Percentiles rank a stretch among this genome's conserved stretches.
Conservation (phyloP, 2,329 filamentous ascomycete species). For the Botrytis fabae region DNA sequence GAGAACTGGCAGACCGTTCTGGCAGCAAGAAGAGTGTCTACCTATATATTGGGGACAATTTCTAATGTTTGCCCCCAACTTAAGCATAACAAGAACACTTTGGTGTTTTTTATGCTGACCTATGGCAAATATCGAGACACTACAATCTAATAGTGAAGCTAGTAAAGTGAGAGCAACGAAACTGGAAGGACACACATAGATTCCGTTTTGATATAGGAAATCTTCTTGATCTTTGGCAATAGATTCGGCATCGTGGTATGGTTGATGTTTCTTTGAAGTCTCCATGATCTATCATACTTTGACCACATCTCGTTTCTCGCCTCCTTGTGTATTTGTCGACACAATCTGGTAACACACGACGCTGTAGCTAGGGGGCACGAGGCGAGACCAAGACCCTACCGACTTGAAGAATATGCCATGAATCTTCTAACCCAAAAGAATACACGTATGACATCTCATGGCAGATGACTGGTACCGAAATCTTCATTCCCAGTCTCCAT, state of each 20-base stretch:
- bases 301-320: not conserved
- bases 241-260: not conserved
- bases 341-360: not conserved
- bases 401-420: slow-evolving; percentile 13
- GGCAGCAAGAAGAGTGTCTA: not conserved
- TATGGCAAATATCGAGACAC: not conserved
- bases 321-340: not conserved
- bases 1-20: not conserved
- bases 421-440: not conserved
- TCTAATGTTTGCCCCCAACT: not conserved
- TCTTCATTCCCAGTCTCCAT: not conserved
- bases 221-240: not conserved
- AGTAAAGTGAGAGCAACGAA: not conserved
- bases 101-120: not conserved
- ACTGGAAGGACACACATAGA: not conserved
- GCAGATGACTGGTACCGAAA: not conserved
- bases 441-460: not conserved
- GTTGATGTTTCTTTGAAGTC: not conserved
- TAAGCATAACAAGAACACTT: not conserved
- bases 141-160: not conserved
- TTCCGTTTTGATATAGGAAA: not conserved
- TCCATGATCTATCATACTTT: not conserved
- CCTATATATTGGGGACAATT: not conserved
- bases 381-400: slow-evolving; percentile 19
- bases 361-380: slow-evolving; percentile 10